Evolutionary conservation across 305 asterid species (phyloP).

Genomic region (Solanum hybrid): DNA sequence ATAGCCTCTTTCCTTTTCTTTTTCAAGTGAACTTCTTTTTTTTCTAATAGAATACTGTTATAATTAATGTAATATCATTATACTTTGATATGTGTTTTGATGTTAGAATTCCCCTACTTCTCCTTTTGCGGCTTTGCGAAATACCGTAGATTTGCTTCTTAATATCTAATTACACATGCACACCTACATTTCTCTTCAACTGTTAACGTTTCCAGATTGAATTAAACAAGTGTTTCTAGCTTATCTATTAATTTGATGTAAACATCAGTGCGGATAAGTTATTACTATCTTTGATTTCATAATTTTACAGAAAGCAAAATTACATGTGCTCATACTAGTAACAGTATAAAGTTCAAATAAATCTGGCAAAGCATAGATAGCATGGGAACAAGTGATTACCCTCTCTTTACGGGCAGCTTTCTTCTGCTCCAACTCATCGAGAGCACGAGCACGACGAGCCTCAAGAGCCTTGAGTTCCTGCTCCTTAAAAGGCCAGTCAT

Average conservation of each 20-base stretch:
- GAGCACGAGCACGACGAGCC: constrained; percentile 58
- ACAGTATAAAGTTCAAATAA: neutral
- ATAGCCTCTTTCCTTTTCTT: neutral
- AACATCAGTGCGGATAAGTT: neutral
- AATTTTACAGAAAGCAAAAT: neutral
- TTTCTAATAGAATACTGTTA: neutral
- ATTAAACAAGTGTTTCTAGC: neutral
- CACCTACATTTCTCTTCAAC: neutral
- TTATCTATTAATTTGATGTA: neutral
- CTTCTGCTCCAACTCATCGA: constrained; percentile 72
- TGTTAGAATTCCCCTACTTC: neutral
- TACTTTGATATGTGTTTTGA: neutral
- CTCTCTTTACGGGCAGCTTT: constrained; percentile 89
- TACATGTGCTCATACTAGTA: neutral
- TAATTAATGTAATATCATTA: neutral
- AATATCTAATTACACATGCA: neutral
- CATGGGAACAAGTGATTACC: constrained; percentile 25
- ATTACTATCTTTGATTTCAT: neutral
- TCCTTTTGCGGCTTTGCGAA: neutral
- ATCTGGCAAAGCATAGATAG: neutral
- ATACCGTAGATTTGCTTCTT: neutral
- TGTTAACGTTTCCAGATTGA: neutral
- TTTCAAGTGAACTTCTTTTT: neutral
- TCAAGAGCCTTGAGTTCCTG: constrained; percentile 93
- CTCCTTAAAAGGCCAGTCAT: constrained; percentile 93